Conservation (phyloP, 257 asterid genomes). For the Schizonepeta tenuifolia region DNA sequence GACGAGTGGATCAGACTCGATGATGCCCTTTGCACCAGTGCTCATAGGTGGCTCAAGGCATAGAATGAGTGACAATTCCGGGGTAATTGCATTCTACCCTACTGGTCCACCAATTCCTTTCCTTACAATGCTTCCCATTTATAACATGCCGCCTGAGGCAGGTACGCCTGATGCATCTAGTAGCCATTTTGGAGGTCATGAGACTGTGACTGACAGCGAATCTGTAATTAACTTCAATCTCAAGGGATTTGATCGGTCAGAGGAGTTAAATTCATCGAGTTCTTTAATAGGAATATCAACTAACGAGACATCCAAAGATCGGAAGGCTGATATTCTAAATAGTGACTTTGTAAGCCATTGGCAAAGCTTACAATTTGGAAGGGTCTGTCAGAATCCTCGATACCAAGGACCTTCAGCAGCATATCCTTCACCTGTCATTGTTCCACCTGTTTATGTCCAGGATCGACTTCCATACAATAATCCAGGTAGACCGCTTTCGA, state of each 20-base stretch:
- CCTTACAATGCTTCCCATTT: constrained; percentile 84
- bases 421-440: constrained; percentile 77
- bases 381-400: constrained; percentile 81
- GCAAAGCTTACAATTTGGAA: constrained; percentile 86
- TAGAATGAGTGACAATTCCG: constrained; percentile 69
- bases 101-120: constrained; percentile 99
- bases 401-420: constrained; percentile 51
- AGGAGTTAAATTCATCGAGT: constrained; percentile 50
- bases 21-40: constrained; percentile 75
- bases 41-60: constrained; percentile 67
- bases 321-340: constrained; percentile 76
- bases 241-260: constrained; percentile 56
- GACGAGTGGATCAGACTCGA: constrained; percentile 72
- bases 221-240: constrained; percentile 48
- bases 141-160: constrained; percentile 65
- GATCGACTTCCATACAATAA: constrained; percentile 77
- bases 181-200: constrained; percentile 62
- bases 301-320: constrained; percentile 51
- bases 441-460: constrained; percentile 77
- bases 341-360: constrained; percentile 95
- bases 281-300: constrained; percentile 52
- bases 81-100: constrained; percentile 76
- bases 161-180: constrained; percentile 60
- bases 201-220: constrained; percentile 50
- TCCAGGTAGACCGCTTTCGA: constrained; percentile 70